Conservation (phyloP, 1,284 basidiomycete genomes). For the Tilletia indica region DNA sequence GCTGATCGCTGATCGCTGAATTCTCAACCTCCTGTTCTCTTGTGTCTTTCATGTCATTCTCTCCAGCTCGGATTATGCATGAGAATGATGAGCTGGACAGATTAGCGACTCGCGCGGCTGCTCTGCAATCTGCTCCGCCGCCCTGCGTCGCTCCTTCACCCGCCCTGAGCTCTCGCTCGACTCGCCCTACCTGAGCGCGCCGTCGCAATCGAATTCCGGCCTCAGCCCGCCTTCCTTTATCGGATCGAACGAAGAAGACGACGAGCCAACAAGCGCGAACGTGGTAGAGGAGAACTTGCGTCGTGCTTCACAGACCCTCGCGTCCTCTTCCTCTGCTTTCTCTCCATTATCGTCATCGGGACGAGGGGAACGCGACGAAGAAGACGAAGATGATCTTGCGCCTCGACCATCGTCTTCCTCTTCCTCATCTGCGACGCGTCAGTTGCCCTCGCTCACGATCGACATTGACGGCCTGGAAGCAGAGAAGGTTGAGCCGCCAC, state of each 20-base stretch:
- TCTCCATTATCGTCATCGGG: no score
- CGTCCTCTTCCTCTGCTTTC: constrained; percentile 1
- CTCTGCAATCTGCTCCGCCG: constrained; percentile 1
- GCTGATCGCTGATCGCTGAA: no score
- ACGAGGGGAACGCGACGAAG: no score
- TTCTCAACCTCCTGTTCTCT: neutral
- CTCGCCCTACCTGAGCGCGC: constrained; percentile 4
- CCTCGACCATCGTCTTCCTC: neutral
- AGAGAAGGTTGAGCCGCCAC: neutral
- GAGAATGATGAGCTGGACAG: constrained; percentile 41
- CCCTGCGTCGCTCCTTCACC: neutral
- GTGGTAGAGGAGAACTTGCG: constrained; percentile 8
- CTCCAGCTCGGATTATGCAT: constrained; percentile 24
- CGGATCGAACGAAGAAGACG: constrained; percentile 43
- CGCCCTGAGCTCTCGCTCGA: neutral
- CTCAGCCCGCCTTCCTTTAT: constrained; percentile 42
- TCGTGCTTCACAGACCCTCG: neutral
- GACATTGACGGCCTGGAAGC: neutral
- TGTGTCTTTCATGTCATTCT: no score
- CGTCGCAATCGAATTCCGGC: constrained; percentile 23
- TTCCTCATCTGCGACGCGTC: neutral
- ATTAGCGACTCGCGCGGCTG: constrained; percentile 30
- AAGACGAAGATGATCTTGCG: neutral
- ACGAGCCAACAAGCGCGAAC: constrained; percentile 9
- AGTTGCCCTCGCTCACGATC: constrained; percentile 2